Evolutionary conservation across 495 filamentous ascomycete genomes (phyloP).

Genomic region (Filosporella fistucella): DNA sequence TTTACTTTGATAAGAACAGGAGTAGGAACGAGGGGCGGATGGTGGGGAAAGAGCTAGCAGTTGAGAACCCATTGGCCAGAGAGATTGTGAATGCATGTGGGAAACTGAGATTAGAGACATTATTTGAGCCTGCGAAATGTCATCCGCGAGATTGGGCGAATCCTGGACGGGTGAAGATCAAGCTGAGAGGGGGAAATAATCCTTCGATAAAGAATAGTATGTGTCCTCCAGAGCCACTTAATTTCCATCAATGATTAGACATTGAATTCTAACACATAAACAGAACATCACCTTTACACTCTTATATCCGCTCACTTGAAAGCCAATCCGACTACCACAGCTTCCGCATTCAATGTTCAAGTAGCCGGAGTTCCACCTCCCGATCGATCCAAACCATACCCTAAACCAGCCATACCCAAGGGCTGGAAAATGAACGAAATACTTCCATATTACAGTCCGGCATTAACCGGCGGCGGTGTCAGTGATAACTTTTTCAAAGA

Average conservation of each 20-base stretch:
- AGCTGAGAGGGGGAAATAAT: slow-evolving; percentile 57
- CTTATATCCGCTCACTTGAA: slow-evolving; percentile 70
- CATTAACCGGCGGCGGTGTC: slow-evolving; percentile 88
- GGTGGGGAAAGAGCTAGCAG: slow-evolving; percentile 65
- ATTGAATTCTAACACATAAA: slow-evolving; percentile 6
- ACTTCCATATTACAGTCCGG: slow-evolving; percentile 80
- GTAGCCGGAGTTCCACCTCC: slow-evolving; percentile 30
- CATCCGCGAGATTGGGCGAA: slow-evolving; percentile 98
- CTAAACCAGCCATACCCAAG: slow-evolving; percentile 70
- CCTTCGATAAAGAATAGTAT: slow-evolving; percentile 70
- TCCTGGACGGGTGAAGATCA: slow-evolving; percentile 80
- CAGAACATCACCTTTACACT: slow-evolving; percentile 81
- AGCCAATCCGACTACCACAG: slow-evolving; percentile 68
- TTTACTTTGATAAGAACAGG: slow-evolving; percentile 85
- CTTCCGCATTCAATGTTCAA: slow-evolving; percentile 36
- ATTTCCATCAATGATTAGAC: background rate
- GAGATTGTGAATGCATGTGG: slow-evolving; percentile 85
- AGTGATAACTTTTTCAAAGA: slow-evolving; percentile 96
- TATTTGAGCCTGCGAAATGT: slow-evolving; percentile 85
- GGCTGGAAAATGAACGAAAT: slow-evolving; percentile 90
- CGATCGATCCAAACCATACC: slow-evolving; percentile 57
- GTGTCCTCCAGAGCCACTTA: slow-evolving; percentile 21
- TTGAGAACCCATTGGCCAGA: slow-evolving; percentile 80
- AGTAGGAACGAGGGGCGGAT: slow-evolving; percentile 74
- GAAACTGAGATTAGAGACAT: slow-evolving; percentile 63